These are phyloP conservation scores for Dioszegia hungarica DNA, from an alignment of 768 basidiomycete genomes.

Conservation along the genomic window DNA sequence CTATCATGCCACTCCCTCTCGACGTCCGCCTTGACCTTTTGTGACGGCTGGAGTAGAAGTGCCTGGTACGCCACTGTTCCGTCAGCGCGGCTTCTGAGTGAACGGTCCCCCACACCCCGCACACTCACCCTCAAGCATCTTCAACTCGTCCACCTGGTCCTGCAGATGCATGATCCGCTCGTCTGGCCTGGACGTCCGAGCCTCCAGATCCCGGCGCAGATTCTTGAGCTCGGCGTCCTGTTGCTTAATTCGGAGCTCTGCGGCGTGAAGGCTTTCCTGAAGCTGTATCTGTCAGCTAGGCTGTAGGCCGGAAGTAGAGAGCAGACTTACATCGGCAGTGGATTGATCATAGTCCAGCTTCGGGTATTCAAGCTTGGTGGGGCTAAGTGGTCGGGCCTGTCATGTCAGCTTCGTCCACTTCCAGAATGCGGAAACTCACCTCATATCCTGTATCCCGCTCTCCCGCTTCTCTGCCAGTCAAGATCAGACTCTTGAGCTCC, in stretches of 20 bases:
- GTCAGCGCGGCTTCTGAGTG: neutral
- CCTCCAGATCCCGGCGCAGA: constrained; percentile 68
- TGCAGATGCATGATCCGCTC: constrained; percentile 66
- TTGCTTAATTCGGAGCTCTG: constrained; percentile 69
- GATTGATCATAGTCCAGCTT: constrained; percentile 66
- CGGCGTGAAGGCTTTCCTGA: constrained; percentile 79
- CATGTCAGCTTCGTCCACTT: neutral
- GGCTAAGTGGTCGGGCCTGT: constrained; percentile 67
- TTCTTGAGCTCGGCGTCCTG: constrained; percentile 79
- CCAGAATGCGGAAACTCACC: neutral
- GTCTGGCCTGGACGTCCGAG: constrained; percentile 72
- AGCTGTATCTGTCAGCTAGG: constrained; percentile 53
- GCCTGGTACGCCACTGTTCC: constrained; percentile 42
- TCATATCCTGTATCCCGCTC: constrained; percentile 49
- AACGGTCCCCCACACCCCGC: neutral
- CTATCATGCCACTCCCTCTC: constrained; percentile 42
- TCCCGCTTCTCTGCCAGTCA: constrained; percentile 75
- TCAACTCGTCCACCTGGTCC: constrained; percentile 71
- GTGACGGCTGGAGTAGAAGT: constrained; percentile 40
- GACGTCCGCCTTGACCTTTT: constrained; percentile 46
- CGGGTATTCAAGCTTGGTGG: constrained; percentile 67
- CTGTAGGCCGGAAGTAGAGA: too few relatives aligned
- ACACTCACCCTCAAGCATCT: constrained; percentile 52
- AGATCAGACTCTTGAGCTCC: constrained; percentile 46
- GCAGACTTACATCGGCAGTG: constrained; percentile 67